Evolutionary conservation across 768 basidiomycete species (phyloP).

Genomic region (Hygrophoropsis aurantiaca): DNA sequence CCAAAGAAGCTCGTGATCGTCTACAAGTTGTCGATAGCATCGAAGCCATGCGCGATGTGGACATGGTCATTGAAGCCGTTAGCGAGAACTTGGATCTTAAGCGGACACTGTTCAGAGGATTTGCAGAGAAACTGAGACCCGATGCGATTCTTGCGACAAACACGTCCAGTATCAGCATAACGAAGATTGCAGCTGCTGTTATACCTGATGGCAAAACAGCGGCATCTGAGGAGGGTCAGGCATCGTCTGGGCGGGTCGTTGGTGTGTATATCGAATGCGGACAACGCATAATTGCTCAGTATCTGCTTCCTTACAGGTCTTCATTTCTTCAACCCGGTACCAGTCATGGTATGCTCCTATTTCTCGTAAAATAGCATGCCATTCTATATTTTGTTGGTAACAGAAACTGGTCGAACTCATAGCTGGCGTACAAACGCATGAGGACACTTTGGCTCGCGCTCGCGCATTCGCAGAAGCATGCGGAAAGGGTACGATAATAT

Average conservation of each 20-base stretch:
- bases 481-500: conserved; percentile 69
- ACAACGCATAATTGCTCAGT: neutral
- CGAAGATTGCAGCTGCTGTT: conserved; percentile 86
- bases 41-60: conserved; percentile 69
- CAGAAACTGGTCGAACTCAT: conserved; percentile 96
- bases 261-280: conserved; percentile 43
- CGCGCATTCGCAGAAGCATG: conserved; percentile 83
- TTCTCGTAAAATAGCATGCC: neutral
- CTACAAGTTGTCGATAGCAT: conserved; percentile 63
- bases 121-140: conserved; percentile 67
- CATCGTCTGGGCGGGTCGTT: conserved; percentile 73
- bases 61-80: conserved; percentile 93
- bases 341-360: conserved; percentile 74
- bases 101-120: conserved; percentile 67
- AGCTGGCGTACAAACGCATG: conserved; percentile 86
- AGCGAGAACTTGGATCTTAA: conserved; percentile 84
- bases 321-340: conserved; percentile 97
- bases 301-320: conserved; percentile 47
- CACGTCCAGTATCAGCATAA: conserved; percentile 92
- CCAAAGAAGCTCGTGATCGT: conserved; percentile 69
- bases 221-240: conserved; percentile 62
- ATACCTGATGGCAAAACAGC: conserved; percentile 56
- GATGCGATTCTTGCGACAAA: conserved; percentile 86
- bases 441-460: conserved; percentile 71
- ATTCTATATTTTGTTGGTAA: conserved; percentile 1